phyloP scores from a whole-genome alignment of 1,139 yeast species.

The Suhomyces bokatorum region DNA sequence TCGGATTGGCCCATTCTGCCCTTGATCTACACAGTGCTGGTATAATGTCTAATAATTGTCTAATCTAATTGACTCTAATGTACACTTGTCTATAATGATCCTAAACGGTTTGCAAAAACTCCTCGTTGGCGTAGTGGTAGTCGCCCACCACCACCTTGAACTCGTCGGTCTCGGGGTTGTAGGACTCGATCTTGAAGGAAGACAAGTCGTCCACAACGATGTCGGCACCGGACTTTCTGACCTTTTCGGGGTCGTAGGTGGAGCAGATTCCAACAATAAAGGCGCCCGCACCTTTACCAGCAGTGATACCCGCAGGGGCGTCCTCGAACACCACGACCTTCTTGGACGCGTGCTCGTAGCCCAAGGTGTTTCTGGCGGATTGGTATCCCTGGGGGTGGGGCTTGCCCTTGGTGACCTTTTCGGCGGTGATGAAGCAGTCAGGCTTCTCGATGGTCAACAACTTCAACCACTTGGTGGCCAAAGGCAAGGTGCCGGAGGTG shows the following conservation, averaged over 20 bases:
- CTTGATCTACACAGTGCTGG: too few species aligned
- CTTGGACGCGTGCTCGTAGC: slow-evolving; percentile 45
- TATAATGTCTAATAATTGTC: background rate
- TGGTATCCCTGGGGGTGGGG: slow-evolving; percentile 85
- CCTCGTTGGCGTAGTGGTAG: slow-evolving; percentile 49
- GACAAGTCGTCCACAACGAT: slow-evolving; percentile 74
- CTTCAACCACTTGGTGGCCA: slow-evolving; percentile 79
- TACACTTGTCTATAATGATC: slow-evolving; percentile 15
- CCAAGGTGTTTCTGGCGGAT: slow-evolving; percentile 60
- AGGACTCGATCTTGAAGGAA: slow-evolving; percentile 44
- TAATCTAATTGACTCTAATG: slow-evolving; percentile 9
- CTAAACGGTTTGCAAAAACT: slow-evolving; percentile 34
- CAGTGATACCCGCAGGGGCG: slow-evolving; percentile 84
- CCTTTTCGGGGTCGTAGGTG: slow-evolving; percentile 68
- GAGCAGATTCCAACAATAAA: slow-evolving; percentile 81
- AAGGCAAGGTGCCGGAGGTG: slow-evolving; percentile 75
- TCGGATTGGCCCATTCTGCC: too few species aligned
- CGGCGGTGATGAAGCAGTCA: slow-evolving; percentile 76
- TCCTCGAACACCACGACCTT: slow-evolving; percentile 78
- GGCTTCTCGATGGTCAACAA: slow-evolving; percentile 65
- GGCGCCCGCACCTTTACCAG: slow-evolving; percentile 86
- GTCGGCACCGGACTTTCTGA: slow-evolving; percentile 75
- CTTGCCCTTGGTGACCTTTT: slow-evolving; percentile 73
- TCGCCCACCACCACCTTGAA: slow-evolving; percentile 47
- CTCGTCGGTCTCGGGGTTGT: slow-evolving; percentile 47